A percentile compares a stretch with the other conserved stretches of the same genome.
Evolutionary conservation across 2,329 filamentous ascomycete species (phyloP).

Genomic region (Trematosphaeria pertusa): DNA sequence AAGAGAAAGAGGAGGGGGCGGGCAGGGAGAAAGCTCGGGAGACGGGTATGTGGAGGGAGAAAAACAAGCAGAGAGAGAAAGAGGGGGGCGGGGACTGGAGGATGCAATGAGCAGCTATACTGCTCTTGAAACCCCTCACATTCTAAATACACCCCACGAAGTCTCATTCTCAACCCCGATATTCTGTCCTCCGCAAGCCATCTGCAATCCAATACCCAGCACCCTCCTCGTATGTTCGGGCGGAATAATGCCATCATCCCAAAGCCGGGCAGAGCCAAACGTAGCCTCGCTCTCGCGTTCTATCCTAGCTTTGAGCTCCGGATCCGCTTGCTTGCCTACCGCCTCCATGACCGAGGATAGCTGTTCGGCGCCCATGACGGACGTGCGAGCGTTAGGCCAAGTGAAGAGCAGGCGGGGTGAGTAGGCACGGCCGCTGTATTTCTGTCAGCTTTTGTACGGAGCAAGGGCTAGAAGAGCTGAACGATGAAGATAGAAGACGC

Average conservation of each 20-base stretch:
- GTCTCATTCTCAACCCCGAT: constrained; percentile 42
- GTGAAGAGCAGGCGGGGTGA: constrained; percentile 91
- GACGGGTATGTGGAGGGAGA: too few relatives aligned
- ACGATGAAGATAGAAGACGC: not conserved
- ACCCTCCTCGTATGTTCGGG: constrained; percentile 57
- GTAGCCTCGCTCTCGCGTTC: constrained; percentile 88
- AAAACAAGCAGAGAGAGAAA: too few relatives aligned
- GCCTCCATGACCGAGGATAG: constrained; percentile 92
- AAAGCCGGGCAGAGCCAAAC: constrained; percentile 86
- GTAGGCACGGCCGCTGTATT: constrained; percentile 79
- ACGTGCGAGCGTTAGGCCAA: constrained; percentile 97
- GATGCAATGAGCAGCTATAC: too few relatives aligned
- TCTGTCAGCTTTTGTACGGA: constrained; percentile 1
- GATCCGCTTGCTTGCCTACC: constrained; percentile 83
- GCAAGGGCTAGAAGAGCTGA: not conserved
- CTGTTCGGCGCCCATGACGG: constrained; percentile 96
- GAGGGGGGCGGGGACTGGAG: too few relatives aligned
- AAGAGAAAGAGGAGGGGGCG: too few relatives aligned
- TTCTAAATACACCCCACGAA: constrained; percentile 50
- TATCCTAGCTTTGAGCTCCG: constrained; percentile 81
- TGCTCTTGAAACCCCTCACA: too few relatives aligned
- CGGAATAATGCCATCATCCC: constrained; percentile 68
- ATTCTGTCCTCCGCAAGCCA: constrained; percentile 52
- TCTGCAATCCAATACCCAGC: constrained; percentile 57
- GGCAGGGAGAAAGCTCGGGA: too few relatives aligned